These are phyloP conservation scores for Effrenium voratum DNA, from an alignment of 73 alveolate genomes.

Conservation along the genomic window DNA sequence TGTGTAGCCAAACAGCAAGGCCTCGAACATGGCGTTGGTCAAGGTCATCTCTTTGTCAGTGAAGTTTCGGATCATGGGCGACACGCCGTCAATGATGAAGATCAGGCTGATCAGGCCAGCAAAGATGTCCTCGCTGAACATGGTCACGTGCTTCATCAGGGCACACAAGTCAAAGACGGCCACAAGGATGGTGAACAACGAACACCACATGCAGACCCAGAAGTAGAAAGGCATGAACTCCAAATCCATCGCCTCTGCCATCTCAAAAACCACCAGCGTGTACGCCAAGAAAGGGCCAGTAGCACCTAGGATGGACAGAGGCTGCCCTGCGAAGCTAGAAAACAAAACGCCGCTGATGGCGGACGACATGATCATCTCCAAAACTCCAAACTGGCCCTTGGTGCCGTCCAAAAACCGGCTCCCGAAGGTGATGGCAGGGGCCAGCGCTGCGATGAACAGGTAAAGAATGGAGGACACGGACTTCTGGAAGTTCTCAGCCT, in stretches of 20 bases:
- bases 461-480: not conserved
- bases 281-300: slow-evolving; percentile 26
- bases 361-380: not conserved
- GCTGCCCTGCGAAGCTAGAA: not conserved
- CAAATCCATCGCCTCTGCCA: not conserved
- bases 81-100: not conserved
- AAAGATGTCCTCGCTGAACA: slow-evolving; percentile 6
- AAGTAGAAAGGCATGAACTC: not conserved
- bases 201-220: slow-evolving; percentile 15
- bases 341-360: not conserved
- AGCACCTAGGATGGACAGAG: not conserved
- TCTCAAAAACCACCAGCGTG: not conserved
- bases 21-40: not conserved
- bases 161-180: not conserved
- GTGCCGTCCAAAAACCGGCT: not conserved
- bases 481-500: not conserved
- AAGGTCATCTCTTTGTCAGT: not conserved
- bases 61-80: not conserved
- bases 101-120: not conserved
- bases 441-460: no score
- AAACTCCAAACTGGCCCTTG: not conserved
- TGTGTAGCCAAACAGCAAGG: not conserved
- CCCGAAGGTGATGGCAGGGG: no score
- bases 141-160: slow-evolving; percentile 12
- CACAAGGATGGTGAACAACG: not conserved